Evolutionary conservation across 768 basidiomycete species (phyloP).

Genomic region (Russula vinacea): DNA sequence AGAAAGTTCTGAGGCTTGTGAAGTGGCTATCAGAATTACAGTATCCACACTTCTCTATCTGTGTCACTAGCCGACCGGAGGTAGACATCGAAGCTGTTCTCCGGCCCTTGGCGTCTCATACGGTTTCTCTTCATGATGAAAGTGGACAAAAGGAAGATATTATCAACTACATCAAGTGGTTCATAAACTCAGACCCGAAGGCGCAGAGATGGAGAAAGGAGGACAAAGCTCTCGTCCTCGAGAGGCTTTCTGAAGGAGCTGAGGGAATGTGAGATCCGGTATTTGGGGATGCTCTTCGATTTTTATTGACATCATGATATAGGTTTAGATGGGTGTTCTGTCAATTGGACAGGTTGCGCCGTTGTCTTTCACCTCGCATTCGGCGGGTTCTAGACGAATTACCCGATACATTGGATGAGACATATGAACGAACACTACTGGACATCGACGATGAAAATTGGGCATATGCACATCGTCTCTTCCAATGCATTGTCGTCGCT

Average conservation of each 20-base stretch:
- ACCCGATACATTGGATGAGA: background rate
- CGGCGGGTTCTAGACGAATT: background rate
- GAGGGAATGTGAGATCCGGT: background rate
- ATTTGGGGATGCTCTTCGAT: background rate
- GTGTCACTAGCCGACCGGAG: background rate
- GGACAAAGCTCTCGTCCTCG: background rate
- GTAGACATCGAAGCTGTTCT: background rate
- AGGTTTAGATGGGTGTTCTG: slow-evolving; percentile 1
- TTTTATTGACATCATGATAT: background rate
- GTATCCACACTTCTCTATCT: background rate
- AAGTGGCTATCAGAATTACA: background rate
- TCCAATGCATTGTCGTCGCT: background rate
- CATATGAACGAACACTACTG: background rate
- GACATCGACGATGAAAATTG: background rate
- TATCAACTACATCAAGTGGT: background rate
- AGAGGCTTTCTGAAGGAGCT: background rate
- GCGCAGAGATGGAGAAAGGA: background rate
- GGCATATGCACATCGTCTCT: too few relatives aligned
- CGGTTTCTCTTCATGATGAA: background rate
- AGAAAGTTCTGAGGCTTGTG: background rate
- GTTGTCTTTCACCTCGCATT: background rate
- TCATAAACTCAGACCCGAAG: background rate
- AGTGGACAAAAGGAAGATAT: background rate
- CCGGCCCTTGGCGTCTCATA: background rate
- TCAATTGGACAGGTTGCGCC: background rate